These are phyloP conservation scores for Ramaria rubella DNA, from an alignment of 768 basidiomycete species.

Conservation along the genomic window DNA sequence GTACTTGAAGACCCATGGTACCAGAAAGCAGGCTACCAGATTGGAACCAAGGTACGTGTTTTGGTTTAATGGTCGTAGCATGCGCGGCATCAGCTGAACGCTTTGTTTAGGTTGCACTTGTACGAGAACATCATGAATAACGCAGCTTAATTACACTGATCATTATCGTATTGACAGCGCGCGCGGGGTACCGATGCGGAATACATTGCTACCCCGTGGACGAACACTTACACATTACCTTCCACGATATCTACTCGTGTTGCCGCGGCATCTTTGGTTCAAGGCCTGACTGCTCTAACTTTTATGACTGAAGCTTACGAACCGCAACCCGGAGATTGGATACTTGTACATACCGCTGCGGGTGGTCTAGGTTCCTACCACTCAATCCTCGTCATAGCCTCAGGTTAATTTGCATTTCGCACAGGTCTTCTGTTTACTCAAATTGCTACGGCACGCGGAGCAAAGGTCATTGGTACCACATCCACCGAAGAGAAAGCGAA, in stretches of 20 bases:
- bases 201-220: slow-evolving; percentile 63
- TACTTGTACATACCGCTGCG: slow-evolving; percentile 86
- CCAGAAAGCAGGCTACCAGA: slow-evolving; percentile 54
- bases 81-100: neutral
- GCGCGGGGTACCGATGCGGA: slow-evolving; percentile 47
- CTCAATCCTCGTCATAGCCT: neutral
- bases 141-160: neutral
- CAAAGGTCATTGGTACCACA: slow-evolving; percentile 88
- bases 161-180: neutral
- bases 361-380: slow-evolving; percentile 63
- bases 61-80: neutral
- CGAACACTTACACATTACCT: slow-evolving; percentile 59
- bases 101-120: neutral
- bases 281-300: slow-evolving; percentile 71
- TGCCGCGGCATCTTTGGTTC: slow-evolving; percentile 64
- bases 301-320: slow-evolving; percentile 82
- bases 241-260: slow-evolving; percentile 46
- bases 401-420: neutral
- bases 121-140: neutral
- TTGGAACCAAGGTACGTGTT: slow-evolving; percentile 69
- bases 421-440: slow-evolving; percentile 53
- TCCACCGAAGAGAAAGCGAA: slow-evolving; percentile 80
- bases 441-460: slow-evolving; percentile 65
- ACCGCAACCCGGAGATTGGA: slow-evolving; percentile 70
- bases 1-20: slow-evolving; percentile 56